Percentiles rank a stretch among this genome's conserved stretches.
phyloP scores from a whole-genome alignment of 129 eudicot species.

The Escallonia herrerae region DNA sequence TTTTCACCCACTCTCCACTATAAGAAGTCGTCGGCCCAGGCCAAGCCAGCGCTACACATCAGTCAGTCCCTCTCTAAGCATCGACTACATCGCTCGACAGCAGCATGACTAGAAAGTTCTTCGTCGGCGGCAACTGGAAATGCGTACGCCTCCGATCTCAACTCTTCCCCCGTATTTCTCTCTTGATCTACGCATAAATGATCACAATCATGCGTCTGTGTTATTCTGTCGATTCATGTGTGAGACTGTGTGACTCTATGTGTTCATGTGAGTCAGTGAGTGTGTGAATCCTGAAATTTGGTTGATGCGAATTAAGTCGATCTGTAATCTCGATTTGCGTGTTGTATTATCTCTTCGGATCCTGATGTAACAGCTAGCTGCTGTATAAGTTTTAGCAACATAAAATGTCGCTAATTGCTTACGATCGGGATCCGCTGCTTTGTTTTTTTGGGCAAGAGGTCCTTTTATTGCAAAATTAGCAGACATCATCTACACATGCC shows the following conservation, averaged over 20 bases:
- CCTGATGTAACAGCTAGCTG: not conserved
- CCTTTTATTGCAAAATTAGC: not conserved
- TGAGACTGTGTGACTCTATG: no score
- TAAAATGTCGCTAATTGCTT: not conserved
- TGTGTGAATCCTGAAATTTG: not conserved
- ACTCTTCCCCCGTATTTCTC: no score
- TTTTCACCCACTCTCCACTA: no score
- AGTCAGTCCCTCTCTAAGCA: no score
- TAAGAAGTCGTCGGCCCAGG: no score
- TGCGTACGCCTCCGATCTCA: conserved; percentile 28
- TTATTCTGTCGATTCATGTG: no score
- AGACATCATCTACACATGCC: not conserved
- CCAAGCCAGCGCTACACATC: no score
- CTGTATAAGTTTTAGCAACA: no score
- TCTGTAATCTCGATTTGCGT: not conserved
- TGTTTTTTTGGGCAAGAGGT: not conserved
- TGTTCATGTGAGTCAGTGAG: not conserved
- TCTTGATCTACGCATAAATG: not conserved
- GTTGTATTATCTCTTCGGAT: not conserved
- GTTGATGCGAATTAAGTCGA: not conserved
- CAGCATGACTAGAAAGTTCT: conserved; percentile 49
- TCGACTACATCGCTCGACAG: no score
- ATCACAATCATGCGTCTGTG: no score
- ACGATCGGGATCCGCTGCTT: not conserved
- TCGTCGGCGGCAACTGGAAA: conserved; percentile 80